Evolutionary conservation across 2,329 filamentous ascomycete genomes (phyloP).

Genomic region (Cordyceps farinosa): DNA sequence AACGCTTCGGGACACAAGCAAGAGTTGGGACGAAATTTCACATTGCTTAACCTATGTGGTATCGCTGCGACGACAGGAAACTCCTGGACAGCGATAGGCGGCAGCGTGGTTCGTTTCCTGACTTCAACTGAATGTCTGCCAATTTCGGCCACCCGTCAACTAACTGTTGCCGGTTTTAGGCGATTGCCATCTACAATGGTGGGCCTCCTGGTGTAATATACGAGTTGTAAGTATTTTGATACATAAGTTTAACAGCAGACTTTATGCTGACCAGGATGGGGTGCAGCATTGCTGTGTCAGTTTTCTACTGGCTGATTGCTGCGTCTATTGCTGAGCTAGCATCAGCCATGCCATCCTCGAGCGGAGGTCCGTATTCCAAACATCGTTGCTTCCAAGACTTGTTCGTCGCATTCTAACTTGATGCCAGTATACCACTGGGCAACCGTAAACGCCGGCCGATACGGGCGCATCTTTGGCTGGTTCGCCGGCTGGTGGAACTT

Average conservation of each 20-base stretch:
- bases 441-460: constrained; percentile 52
- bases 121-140: no score
- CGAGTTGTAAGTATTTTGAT: constrained; percentile 43
- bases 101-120: constrained; percentile 15
- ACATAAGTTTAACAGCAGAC: background rate
- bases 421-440: constrained; percentile 56
- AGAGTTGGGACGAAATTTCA: constrained; percentile 22
- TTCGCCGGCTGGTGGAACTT: constrained; percentile 46
- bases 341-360: constrained; percentile 58
- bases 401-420: background rate
- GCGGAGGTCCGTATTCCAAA: constrained; percentile 32
- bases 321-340: constrained; percentile 59
- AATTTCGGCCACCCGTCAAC: background rate
- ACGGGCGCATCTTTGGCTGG: constrained; percentile 48
- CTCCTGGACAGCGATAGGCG: constrained; percentile 20
- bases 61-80: constrained; percentile 21
- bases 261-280: background rate
- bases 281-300: constrained; percentile 33
- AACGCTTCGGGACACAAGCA: constrained; percentile 21
- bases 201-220: constrained; percentile 60
- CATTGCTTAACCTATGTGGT: constrained; percentile 19
- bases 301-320: constrained; percentile 56
- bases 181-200: constrained; percentile 55
- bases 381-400: background rate
- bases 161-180: background rate